A percentile compares a stretch with the other conserved stretches of the same genome.
These are phyloP conservation scores for Penicillium sp. DNA, from an alignment of 2,329 filamentous ascomycete genomes.

Conservation along the genomic window DNA sequence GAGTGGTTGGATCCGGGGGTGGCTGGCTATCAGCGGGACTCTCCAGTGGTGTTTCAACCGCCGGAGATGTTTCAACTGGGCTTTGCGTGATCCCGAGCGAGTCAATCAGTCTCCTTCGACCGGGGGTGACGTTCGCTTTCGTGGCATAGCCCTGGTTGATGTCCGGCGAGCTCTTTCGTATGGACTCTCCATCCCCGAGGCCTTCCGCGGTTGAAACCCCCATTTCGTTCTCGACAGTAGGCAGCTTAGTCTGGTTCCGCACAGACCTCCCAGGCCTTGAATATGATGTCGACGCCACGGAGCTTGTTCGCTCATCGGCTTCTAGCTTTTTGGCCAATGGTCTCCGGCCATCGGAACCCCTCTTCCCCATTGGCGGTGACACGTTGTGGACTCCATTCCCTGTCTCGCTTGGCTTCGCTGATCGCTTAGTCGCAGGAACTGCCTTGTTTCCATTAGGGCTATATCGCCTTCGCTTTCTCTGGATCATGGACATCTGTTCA, in stretches of 20 bases:
- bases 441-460: conserved; percentile 1
- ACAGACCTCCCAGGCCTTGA: not conserved
- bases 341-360: not conserved
- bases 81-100: conserved; percentile 20
- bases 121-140: conserved; percentile 13
- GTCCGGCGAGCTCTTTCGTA: not conserved
- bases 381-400: not conserved
- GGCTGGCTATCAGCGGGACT: conserved; percentile 8
- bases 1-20: conserved; percentile 2
- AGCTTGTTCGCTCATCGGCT: not conserved
- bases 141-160: not conserved
- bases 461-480: conserved; percentile 18
- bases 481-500: conserved; percentile 12
- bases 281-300: not conserved
- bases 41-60: conserved; percentile 7
- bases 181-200: not conserved
- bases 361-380: not conserved
- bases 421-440: not conserved
- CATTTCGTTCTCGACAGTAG: not conserved
- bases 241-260: not conserved
- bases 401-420: not conserved
- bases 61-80: conserved; percentile 6
- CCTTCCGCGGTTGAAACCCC: not conserved
- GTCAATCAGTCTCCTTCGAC: conserved; percentile 31
- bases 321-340: not conserved